Evolutionary conservation across 176 grass and related monocot genomes (phyloP), one percentile per base, ranked within the genome.

Genomic region (Chrysopogon serrulatus): DNA sequence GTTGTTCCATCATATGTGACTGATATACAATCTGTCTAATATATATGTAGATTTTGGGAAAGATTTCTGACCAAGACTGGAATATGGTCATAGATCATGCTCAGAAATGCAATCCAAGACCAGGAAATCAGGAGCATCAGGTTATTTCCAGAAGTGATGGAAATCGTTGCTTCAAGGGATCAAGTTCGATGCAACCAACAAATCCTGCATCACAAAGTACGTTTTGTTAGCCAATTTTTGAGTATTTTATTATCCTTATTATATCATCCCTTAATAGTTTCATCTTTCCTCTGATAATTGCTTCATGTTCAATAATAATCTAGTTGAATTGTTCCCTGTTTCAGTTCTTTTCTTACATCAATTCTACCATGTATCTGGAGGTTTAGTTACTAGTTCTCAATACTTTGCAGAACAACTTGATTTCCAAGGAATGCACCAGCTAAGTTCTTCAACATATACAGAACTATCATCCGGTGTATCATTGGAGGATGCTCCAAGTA

Each of bases 51-150:
- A 78, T 78, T 45, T 14, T 85, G 1, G 83, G 83, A 24, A 85
- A 70, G 64, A 78, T 85, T 9, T 78, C 83, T 59, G 65, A 70
- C 28, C 74, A 78, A 60, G 83, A 85, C n/a, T 85, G 74, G 74
- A 65, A 85, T 27, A 85, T 6, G 0, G 26, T 85, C 64, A 45
- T 85, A 27, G 60, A 14, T 35, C 74, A 85, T 27, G 83, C 83
- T 70, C 49, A 1, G 3, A 85, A 44, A 34, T 85, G 83, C 74
- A 61, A 34, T 45, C 36, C 65, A 78, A 36, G 33, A 35, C 31
- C 59, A 66, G 16, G n/a, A 84, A 65, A 59, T 49, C 21, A 37
- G 1, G 63, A 69, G n/a, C 45, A 78, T 69, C 12, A 44, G 36
- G 4, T 47, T 56, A 42, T 77, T 77, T 33, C 47, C 11, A 67